These are phyloP conservation scores for Pneumocystis sp. DNA, from an alignment of 1,139 yeast species.

Conservation along the genomic window DNA sequence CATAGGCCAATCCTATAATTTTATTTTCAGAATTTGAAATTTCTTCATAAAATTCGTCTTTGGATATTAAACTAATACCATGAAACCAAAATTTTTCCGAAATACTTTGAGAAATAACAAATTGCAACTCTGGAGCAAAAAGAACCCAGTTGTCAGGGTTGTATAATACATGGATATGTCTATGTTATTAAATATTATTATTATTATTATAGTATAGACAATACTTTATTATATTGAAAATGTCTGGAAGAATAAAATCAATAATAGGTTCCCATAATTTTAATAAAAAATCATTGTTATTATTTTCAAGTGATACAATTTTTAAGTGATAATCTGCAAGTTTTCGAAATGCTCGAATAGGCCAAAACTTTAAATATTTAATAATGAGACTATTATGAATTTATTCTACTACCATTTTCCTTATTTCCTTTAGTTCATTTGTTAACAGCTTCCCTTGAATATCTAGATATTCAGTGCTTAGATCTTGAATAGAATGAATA, in stretches of 20 bases:
- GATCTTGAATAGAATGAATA: constrained; percentile 60
- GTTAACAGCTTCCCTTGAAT: constrained; percentile 72
- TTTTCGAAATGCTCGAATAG: constrained; percentile 87
- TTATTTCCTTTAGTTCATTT: constrained; percentile 37
- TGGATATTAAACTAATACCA: constrained; percentile 86
- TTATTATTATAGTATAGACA: constrained; percentile 79
- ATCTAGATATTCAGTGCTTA: constrained; percentile 72
- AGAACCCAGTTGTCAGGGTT: neutral
- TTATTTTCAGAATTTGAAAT: constrained; percentile 89
- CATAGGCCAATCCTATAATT: constrained; percentile 88
- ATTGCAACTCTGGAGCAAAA: constrained; percentile 75
- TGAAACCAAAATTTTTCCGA: constrained; percentile 97
- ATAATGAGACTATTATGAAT: neutral
- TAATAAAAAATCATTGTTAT: constrained; percentile 57
- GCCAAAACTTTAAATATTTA: constrained; percentile 32
- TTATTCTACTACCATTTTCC: constrained; percentile 6
- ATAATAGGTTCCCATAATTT: constrained; percentile 86
- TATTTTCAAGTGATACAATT: constrained; percentile 47
- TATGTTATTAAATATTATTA: neutral
- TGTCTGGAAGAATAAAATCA: constrained; percentile 80
- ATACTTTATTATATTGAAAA: constrained; percentile 71
- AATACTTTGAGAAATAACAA: constrained; percentile 76
- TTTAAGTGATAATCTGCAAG: constrained; percentile 92
- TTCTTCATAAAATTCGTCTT: constrained; percentile 89
- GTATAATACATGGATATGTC: neutral